Base-by-base conservation (phyloP, 768 basidiomycete genomes). In the Crassisporium funariophilum region DNA sequence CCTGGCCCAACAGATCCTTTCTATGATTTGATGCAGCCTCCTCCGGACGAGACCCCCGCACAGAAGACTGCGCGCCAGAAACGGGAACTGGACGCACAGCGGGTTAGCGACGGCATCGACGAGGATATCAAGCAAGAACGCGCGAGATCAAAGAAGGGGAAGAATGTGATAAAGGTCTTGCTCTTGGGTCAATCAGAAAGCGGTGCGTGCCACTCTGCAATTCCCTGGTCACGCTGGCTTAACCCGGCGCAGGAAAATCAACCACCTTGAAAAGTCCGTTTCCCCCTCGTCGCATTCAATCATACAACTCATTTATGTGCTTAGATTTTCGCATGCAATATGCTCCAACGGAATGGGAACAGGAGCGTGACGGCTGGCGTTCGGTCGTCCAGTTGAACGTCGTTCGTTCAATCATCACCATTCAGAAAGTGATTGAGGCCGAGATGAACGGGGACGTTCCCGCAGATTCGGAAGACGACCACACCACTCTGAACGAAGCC, bases 331-430 rank as follows among this genome's bases (percentile, higher is more conserved):
- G 85, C 47, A 80, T 89, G 73, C 75, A 76, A 31, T 88, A 81
- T 61, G 79, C 83, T 5, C 70, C 67, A 21, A 70, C 74, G 1
- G 80, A 81, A 49, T 89, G 86, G 84, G 72, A 73, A 41, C 69
- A 71, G 37, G 88, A 91, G 57, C 83, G 87, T 17, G 68, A 75
- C 15, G 82, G 84, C 35, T 91, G 89, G 89, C 79, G 84, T 16
- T 73, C 82, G 0, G 84, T 91, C 46, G 79, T 91, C 10, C 88
- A 88, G 52, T 82, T 91, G 44, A 91, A 91, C 63, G 76, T 91
- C 54, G 80, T 91, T 27, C 83, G 79, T 41, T 83, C 84, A 31
- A 76, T 89, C 54, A 83, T 80, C 35, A 70, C 71, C 49, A 82
- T 91, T 48, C 76, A 88, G 48, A 76, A 78, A 42, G 74, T 81